Evolutionary conservation across 768 basidiomycete species (phyloP), one percentile per base, ranked within the genome.

Genomic region (Boletus rubescentipes): DNA sequence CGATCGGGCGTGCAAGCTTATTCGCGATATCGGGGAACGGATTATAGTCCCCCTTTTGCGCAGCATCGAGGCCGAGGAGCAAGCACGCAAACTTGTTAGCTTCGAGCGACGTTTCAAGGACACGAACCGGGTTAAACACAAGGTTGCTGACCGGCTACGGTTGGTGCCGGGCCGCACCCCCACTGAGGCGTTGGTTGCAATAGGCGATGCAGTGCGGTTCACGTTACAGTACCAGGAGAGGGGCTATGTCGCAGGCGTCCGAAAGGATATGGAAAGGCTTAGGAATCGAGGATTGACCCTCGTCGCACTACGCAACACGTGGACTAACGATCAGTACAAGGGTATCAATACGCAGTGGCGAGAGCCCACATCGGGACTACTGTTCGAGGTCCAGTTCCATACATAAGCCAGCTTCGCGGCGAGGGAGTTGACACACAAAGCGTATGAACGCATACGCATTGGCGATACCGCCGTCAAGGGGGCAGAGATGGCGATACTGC

Each of bases 301-400:
- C 14, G 42, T 51, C 34, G 29, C 15, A 11, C 23, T 51, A 6
- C 11, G 3, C n/a, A 51, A 51, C 14, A 18, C 30, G 30, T 46
- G 36, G 43, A 5, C 36, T 2, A 12, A n/a, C 8, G 37, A 49
- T 20, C 34, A 44, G 35, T 37, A 51, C 43, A 51, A 38, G 30
- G 51, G 43, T 5, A 39, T 52, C 29, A 37, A 54, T 11, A 4
- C 20, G n/a, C 34, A 34, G 29, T 54, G 46, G 53, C 23, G 46
- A 21, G 46, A 54, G 2, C 53, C 29, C 35, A 21, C 26, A 15
- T 36, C 34, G 11, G 34, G 53, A 9, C 3, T 54, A 6, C 5
- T 43, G 40, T 54, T 54, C 31, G 40, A 54, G 31, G 47, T 49
- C 18, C 47, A 49, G 40, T 42, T 51, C 26, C 47, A 49, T 20